Evolutionary conservation across 345 rosid genomes (phyloP).

Genomic region (Zanthoxylum bungeanum): DNA sequence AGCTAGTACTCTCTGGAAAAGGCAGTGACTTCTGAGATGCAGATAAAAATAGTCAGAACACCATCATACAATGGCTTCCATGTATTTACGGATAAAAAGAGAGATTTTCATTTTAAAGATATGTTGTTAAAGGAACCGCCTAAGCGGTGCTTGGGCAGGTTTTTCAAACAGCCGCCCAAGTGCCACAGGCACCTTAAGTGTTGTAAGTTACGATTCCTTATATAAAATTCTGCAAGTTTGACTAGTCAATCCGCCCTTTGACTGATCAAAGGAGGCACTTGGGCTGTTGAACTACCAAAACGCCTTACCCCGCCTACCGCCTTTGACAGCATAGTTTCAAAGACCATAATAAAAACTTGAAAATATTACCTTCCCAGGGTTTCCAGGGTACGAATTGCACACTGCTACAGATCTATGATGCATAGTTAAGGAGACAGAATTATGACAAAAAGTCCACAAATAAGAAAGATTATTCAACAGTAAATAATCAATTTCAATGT

Average conservation of each 20-base stretch:
- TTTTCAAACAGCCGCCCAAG: no score
- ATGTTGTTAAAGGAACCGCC: no score
- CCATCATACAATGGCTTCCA: not conserved
- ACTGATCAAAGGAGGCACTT: no score
- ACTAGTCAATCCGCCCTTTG: no score
- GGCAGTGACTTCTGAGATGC: not conserved
- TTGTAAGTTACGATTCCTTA: no score
- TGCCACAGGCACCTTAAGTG: no score
- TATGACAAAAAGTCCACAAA: not conserved
- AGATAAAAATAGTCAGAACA: not conserved
- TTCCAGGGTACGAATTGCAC: constrained; percentile 94
- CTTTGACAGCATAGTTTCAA: no score
- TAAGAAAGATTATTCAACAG: not conserved
- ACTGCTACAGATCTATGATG: constrained; percentile 70
- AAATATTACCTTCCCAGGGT: constrained; percentile 82
- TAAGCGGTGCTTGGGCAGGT: no score
- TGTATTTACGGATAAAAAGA: not conserved
- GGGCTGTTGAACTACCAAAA: no score
- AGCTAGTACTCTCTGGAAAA: not conserved
- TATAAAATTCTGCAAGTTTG: no score
- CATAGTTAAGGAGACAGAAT: constrained; percentile 31
- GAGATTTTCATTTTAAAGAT: constrained; percentile 1
- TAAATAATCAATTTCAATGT: not conserved
- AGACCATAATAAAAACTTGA: constrained; percentile 3
- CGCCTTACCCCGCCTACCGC: no score